phyloP scores from a whole-genome alignment of 768 basidiomycete species.

The Leccinellum albellum region DNA sequence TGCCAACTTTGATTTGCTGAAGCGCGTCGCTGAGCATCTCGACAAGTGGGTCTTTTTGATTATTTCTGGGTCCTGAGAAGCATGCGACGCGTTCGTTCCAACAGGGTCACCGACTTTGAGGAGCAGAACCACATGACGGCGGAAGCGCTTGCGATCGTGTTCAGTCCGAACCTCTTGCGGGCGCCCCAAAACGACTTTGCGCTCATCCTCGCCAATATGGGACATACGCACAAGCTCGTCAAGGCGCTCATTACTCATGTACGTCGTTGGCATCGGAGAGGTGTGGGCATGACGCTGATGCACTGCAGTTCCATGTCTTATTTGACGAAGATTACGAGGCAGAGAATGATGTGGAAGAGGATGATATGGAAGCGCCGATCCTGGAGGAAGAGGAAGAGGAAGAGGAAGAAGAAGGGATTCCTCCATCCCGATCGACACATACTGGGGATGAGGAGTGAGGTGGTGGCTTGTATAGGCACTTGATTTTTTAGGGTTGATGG shows the following conservation, averaged over 20 bases:
- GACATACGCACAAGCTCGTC: slow-evolving; percentile 68
- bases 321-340: slow-evolving; percentile 68
- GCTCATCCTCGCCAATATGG: slow-evolving; percentile 78
- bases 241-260: slow-evolving; percentile 76
- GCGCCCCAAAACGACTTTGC: slow-evolving; percentile 77
- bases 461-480: slow-evolving; percentile 1
- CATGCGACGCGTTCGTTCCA: not conserved
- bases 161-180: slow-evolving; percentile 76
- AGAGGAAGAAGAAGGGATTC: slow-evolving; percentile 44
- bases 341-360: slow-evolving; percentile 55
- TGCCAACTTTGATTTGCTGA: slow-evolving; percentile 74
- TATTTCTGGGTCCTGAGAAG: not conserved
- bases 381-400: slow-evolving; percentile 63
- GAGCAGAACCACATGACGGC: slow-evolving; percentile 90
- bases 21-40: slow-evolving; percentile 78
- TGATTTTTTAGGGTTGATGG: slow-evolving; percentile 10
- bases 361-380: slow-evolving; percentile 63
- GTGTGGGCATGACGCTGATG: not conserved
- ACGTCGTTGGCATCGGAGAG: slow-evolving; percentile 27
- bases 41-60: slow-evolving; percentile 48
- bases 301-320: slow-evolving; percentile 54
- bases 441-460: slow-evolving; percentile 21
- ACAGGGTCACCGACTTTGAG: slow-evolving; percentile 82
- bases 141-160: slow-evolving; percentile 80
- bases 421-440: slow-evolving; percentile 24